Percentiles rank a stretch among this genome's conserved stretches.
These are phyloP conservation scores for Talaromyces piceae DNA, from an alignment of 2,329 filamentous ascomycete genomes.

Conservation along the genomic window DNA sequence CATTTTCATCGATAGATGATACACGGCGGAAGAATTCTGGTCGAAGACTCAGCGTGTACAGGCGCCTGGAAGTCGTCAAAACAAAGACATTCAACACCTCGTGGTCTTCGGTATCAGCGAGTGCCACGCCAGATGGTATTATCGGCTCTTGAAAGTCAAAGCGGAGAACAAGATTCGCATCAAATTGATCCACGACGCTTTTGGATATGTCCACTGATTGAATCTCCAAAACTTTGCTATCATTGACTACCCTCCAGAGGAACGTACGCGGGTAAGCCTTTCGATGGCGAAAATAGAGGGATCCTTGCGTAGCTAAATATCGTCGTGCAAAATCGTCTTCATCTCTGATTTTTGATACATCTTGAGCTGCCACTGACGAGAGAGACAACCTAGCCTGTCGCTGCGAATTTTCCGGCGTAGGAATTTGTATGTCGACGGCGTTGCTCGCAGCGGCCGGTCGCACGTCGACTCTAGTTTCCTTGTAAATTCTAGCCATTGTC, in stretches of 20 bases:
- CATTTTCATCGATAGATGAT: slow-evolving; percentile 61
- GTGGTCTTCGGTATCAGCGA: slow-evolving; percentile 71
- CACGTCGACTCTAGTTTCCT: slow-evolving; percentile 78
- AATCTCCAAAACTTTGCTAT: slow-evolving; percentile 71
- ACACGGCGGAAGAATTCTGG: slow-evolving; percentile 72
- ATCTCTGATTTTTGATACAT: slow-evolving; percentile 49
- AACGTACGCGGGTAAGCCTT: slow-evolving; percentile 74
- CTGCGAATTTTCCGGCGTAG: slow-evolving; percentile 41
- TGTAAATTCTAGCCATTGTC: slow-evolving; percentile 66
- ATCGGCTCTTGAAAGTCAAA: slow-evolving; percentile 70
- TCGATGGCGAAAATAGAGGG: slow-evolving; percentile 75
- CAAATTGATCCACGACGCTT: slow-evolving; percentile 52
- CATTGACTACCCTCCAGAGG: slow-evolving; percentile 81
- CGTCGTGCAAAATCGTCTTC: slow-evolving; percentile 59
- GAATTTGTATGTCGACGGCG: slow-evolving; percentile 63
- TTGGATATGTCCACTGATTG: slow-evolving; percentile 74
- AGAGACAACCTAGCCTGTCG: slow-evolving; percentile 38
- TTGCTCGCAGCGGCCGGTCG: slow-evolving; percentile 64
- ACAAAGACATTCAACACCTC: slow-evolving; percentile 74
- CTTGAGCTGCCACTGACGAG: slow-evolving; percentile 37
- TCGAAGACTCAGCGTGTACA: slow-evolving; percentile 77
- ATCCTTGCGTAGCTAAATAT: slow-evolving; percentile 68
- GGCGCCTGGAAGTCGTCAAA: slow-evolving; percentile 66
- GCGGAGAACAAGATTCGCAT: slow-evolving; percentile 68
- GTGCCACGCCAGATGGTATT: slow-evolving; percentile 67